Base-by-base conservation (phyloP, 352 stramenopile species). In the Phytopythium cucurbitacearum region DNA sequence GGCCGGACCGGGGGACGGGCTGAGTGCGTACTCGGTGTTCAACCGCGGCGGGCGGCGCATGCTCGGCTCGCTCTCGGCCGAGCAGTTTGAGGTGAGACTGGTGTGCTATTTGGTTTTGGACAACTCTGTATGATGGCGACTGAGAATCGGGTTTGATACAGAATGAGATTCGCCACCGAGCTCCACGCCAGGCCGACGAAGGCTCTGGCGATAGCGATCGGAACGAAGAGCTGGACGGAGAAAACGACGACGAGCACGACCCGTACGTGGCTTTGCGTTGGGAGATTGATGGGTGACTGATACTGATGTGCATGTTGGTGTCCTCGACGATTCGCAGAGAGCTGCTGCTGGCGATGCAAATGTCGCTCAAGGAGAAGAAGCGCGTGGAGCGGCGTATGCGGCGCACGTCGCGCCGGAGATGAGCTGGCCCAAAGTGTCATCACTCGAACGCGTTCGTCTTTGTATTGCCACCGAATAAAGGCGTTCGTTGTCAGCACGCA, bases 11-110 rank as follows among this genome's bases (percentile, higher is more conserved):
- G 51, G 50, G 36, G 59, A 64, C 34, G 65, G 63, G 4, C 61
- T 91, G 12, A 94, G 84, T 51, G 81, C 84, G 3, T 94, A 94
- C 58, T 94, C 84, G 28, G 75, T 94, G 15, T 94, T 94, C 52
- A 94, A 94, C 57, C 70, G 65, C 21, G 71, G 73, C 12, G 62
- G 67, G 9, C 69, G 78, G 47, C 77, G 84, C 51, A 87, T 94
- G 76, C 51, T 91, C 51, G 84, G 84, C 4, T 90, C 80, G 5
- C 64, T 94, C 15, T 91, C 84, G 10, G 83, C 79, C 34, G 84
- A 94, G 40, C 80, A 94, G 53, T 91, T 94, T 53, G 84, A 94
- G 80, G 80, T 88, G 57, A 21, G 46, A 37, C 21, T n/a, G 4
- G 42, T 13, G n/a, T 21, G 7, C 21, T 28, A 28, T 28, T 28